Percentiles rank a stretch among this genome's conserved stretches.
phyloP scores from a whole-genome alignment of 2,329 filamentous ascomycete genomes.

The Neofusicoccum ribis region DNA sequence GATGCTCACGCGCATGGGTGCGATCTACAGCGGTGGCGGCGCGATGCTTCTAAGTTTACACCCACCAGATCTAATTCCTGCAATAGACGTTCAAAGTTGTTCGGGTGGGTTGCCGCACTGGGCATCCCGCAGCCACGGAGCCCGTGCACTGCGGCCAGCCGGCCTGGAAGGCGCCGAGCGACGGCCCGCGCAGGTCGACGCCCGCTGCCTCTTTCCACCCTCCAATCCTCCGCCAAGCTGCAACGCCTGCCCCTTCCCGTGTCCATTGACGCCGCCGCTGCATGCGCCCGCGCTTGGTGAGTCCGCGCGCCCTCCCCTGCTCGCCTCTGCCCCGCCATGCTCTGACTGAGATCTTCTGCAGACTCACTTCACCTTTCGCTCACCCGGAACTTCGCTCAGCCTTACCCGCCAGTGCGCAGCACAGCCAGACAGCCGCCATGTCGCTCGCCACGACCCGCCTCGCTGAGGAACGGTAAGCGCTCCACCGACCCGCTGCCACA shows the following conservation, averaged over 20 bases:
- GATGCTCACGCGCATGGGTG: background rate
- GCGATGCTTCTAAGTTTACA: constrained; percentile 12
- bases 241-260: background rate
- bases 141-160: too few relatives aligned
- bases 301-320: background rate
- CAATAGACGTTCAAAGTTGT: background rate
- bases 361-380: constrained; percentile 16
- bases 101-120: background rate
- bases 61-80: constrained; percentile 1
- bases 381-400: background rate
- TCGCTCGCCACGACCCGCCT: constrained; percentile 85
- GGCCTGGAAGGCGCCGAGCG: too few relatives aligned
- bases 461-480: constrained; percentile 50
- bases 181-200: background rate
- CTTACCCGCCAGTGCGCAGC: background rate
- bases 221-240: background rate
- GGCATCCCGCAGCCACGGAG: background rate
- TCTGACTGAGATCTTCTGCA: background rate
- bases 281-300: background rate
- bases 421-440: constrained; percentile 53
- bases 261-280: background rate
- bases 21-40: constrained; percentile 5
- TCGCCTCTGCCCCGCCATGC: background rate
- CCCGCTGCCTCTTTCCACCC: background rate
- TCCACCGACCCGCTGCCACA: background rate